Percentiles rank a stretch among this genome's conserved stretches.
Evolutionary conservation across 768 basidiomycete genomes (phyloP).

Genomic region (Suillus plorans): DNA sequence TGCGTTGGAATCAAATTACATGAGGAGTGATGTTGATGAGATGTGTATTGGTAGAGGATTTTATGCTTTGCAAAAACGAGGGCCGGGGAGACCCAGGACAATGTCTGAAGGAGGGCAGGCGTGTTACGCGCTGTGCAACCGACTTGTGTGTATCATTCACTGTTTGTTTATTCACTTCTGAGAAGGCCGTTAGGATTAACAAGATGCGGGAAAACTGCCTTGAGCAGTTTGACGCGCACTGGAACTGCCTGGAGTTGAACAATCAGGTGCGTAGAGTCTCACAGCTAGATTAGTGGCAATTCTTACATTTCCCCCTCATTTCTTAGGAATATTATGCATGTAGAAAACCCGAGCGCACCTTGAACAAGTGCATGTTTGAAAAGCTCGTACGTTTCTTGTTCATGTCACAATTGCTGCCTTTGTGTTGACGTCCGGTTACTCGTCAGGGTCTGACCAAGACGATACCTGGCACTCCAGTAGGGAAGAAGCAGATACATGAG

Average conservation of each 20-base stretch:
- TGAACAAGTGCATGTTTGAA: constrained; percentile 95
- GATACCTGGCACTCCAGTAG: constrained; percentile 86
- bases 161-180: neutral
- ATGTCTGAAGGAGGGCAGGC: constrained; percentile 93
- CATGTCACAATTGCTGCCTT: neutral
- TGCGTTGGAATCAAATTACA: constrained; percentile 39
- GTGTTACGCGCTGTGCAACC: constrained; percentile 92
- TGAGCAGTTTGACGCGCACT: constrained; percentile 85
- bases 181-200: constrained; percentile 56
- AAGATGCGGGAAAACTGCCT: constrained; percentile 94
- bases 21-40: constrained; percentile 29
- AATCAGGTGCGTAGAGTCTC: constrained; percentile 73
- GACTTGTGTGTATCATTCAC: constrained; percentile 69
- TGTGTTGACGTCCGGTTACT: neutral
- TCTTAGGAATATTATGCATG: constrained; percentile 84
- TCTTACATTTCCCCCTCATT: neutral
- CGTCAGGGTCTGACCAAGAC: constrained; percentile 83
- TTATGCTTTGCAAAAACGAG: constrained; percentile 97
- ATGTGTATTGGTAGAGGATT: constrained; percentile 65
- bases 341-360: constrained; percentile 80
- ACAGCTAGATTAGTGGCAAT: neutral
- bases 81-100: constrained; percentile 79
- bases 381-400: constrained; percentile 70
- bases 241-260: constrained; percentile 90
- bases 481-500: constrained; percentile 85